phyloP scores from a whole-genome alignment of 2,329 filamentous ascomycete genomes.

The Thielaviopsis populi region DNA sequence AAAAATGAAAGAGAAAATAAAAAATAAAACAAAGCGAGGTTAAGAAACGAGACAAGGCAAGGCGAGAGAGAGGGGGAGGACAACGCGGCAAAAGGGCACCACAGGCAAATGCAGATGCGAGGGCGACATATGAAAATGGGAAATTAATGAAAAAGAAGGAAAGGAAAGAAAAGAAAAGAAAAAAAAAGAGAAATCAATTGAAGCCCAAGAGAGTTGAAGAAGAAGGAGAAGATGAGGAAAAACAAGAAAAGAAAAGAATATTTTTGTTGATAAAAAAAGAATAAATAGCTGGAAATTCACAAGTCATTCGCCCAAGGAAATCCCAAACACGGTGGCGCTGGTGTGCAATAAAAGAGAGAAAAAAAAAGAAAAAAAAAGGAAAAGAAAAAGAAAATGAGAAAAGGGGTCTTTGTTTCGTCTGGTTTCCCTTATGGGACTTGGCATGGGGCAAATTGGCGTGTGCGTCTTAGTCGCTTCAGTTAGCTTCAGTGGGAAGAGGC shows the following conservation, averaged over 20 bases:
- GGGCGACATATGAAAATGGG: not conserved
- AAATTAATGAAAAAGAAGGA: not conserved
- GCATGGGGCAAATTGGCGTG: conserved; percentile 4
- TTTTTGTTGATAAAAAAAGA: not conserved
- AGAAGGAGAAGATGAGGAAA: conserved; percentile 1
- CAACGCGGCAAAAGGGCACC: not conserved
- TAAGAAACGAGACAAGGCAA: not conserved
- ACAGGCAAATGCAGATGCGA: not conserved
- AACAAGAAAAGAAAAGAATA: not conserved
- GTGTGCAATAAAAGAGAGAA: too few species aligned
- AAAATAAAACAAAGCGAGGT: not conserved
- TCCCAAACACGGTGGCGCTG: not conserved
- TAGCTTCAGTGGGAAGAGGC: not conserved
- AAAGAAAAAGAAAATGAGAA: not conserved
- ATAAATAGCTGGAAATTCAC: too few species aligned
- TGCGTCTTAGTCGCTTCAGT: not conserved
- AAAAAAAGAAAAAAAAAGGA: not conserved
- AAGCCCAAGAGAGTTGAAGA: too few species aligned
- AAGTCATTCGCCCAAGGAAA: not conserved
- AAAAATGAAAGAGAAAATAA: not conserved
- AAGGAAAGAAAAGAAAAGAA: not conserved
- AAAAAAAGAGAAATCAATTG: not conserved
- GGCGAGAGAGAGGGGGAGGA: not conserved
- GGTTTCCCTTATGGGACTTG: conserved; percentile 4
- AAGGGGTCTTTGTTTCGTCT: conserved; percentile 5